Percentiles rank a stretch among this genome's conserved stretches.
Evolutionary conservation across 2,329 filamentous ascomycete genomes (phyloP).

Genomic region (Emergomyces africanus): DNA sequence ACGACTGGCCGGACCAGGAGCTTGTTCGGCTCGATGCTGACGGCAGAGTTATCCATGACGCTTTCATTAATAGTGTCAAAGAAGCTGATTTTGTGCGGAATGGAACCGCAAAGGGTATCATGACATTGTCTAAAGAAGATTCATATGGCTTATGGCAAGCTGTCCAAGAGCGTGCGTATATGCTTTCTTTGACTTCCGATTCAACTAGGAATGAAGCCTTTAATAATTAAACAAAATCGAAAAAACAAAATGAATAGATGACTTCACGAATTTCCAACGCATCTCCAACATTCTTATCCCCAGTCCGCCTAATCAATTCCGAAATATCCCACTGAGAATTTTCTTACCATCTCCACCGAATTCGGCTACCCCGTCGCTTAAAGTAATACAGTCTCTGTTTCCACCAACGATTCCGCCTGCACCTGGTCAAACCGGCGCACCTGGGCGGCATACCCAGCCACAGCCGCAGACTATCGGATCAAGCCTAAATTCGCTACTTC

Average conservation of each 20-base stretch:
- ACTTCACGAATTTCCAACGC: slow-evolving; percentile 57
- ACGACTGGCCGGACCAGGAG: slow-evolving; percentile 44
- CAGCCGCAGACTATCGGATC: slow-evolving; percentile 60
- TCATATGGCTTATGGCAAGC: slow-evolving; percentile 72
- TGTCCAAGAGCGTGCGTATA: slow-evolving; percentile 53
- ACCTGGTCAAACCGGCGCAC: slow-evolving; percentile 12
- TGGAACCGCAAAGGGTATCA: slow-evolving; percentile 77
- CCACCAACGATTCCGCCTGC: slow-evolving; percentile 34
- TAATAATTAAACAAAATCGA: neutral
- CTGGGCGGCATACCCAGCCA: slow-evolving; percentile 11
- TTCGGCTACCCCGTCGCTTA: slow-evolving; percentile 37
- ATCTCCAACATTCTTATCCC: slow-evolving; percentile 66
- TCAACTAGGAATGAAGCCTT: neutral
- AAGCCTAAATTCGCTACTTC: slow-evolving; percentile 62
- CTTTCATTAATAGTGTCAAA: slow-evolving; percentile 58
- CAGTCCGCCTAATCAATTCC: slow-evolving; percentile 54
- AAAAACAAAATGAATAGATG: slow-evolving; percentile 37
- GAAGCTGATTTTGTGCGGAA: slow-evolving; percentile 81
- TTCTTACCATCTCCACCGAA: slow-evolving; percentile 63
- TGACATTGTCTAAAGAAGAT: slow-evolving; percentile 74
- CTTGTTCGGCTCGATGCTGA: slow-evolving; percentile 44
- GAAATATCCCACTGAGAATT: slow-evolving; percentile 74
- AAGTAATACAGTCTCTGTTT: slow-evolving; percentile 64
- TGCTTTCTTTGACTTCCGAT: neutral
- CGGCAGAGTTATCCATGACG: slow-evolving; percentile 47